Percentiles rank a stretch among this genome's conserved stretches.
These are phyloP conservation scores for Populus davidiana DNA, from an alignment of 345 rosid genomes.

Conservation along the genomic window DNA sequence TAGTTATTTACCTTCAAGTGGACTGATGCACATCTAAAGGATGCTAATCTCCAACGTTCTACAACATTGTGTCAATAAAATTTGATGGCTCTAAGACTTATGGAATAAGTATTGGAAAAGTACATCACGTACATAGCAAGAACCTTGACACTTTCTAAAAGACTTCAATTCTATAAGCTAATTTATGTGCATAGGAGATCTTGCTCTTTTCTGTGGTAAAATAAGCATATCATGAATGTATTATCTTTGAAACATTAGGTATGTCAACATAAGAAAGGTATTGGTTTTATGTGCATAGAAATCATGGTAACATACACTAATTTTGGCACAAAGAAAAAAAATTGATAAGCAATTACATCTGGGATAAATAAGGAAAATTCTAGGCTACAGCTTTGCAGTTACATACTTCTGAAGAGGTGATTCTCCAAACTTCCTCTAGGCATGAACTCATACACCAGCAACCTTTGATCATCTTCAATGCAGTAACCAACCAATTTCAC, in stretches of 20 bases:
- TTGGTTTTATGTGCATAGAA: background rate
- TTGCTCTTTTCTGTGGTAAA: background rate
- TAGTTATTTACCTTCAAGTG: background rate
- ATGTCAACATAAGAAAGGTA: background rate
- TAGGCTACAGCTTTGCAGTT: background rate
- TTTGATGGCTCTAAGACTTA: background rate
- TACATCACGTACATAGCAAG: background rate
- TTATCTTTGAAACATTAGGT: background rate
- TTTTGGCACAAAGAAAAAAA: background rate
- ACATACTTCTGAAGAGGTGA: conserved; percentile 36
- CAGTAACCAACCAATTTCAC: conserved; percentile 34
- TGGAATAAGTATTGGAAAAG: background rate
- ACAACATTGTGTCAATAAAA: background rate
- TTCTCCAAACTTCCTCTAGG: conserved; percentile 34
- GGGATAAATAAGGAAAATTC: background rate
- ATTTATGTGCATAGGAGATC: background rate
- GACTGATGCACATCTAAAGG: background rate
- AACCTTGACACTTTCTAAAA: background rate
- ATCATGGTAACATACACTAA: background rate
- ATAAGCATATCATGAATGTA: background rate
- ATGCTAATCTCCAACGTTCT: background rate
- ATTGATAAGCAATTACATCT: background rate
- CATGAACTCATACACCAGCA: conserved; percentile 32
- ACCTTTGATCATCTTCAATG: conserved; percentile 32
- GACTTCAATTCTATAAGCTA: background rate